Base-by-base conservation (phyloP, 306 rosid genomes). In the Dalbergia oliveri region DNA sequence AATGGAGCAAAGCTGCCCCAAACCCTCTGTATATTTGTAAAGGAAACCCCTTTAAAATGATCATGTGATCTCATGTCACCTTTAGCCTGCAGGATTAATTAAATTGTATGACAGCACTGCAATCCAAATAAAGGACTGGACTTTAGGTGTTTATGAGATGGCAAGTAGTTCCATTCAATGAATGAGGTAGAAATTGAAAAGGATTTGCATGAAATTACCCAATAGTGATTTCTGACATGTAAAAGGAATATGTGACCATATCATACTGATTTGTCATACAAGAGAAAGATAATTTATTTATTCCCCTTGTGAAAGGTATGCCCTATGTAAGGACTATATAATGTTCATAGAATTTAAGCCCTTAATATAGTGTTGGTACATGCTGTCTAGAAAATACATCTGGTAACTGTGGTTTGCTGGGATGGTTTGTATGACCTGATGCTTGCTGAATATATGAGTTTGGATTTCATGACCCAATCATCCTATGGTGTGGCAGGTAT, bases 401-500 rank as follows among this genome's bases (percentile, higher is more conserved):
- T 26, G 31, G 31, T 26, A 26, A 26, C 31, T 71, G 3, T 76
- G 60, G 45, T 65, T 81, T 65, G 66, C 68, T 21, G 47, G 65
- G 45, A n/a, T 16, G 35, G 58, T 72, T 39, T 15, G 7, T n/a
- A 66, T 63, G 60, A 63, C 69, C 41, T 66, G 56, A 72, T 72
- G 62, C 58, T 79, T 16, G 18, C 13, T 60, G 59, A 33, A 31
- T 21, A 56, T n/a, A 35, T 58, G 16, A 61, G 49, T 69, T 45
- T 66, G 54, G 43, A 62, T 35, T 16, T 81, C 70, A 81, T 82
- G 72, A 79, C 80, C 66, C 75, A 73, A 76, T 76, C 60, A 19
- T 60, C 14, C 69, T 76, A 35, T 74, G 54, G 64, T 81, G 39
- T 89, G 82, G 83, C 94, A 96, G 99, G 99, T 96, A 96, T 84